A percentile compares a stretch with the other conserved stretches of the same genome.
These are phyloP conservation scores for Basidiobolus meristosporus DNA, from an alignment of 371 early-diverging fungal genomes.

Conservation along the genomic window DNA sequence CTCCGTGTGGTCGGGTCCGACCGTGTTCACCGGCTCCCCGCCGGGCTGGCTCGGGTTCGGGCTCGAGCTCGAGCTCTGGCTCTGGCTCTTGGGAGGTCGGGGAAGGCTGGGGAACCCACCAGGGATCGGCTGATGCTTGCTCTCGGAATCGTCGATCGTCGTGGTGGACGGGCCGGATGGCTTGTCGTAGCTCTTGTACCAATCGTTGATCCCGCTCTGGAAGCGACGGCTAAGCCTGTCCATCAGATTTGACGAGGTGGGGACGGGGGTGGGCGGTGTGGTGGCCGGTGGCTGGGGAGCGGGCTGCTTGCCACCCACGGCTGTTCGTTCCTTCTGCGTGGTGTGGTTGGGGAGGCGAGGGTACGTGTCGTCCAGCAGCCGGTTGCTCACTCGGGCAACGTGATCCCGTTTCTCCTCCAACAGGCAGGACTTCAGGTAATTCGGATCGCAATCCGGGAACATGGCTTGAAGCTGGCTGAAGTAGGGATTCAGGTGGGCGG, in stretches of 20 bases:
- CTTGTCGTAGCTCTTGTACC: neutral
- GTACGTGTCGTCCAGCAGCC: slow-evolving; percentile 35
- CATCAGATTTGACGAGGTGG: neutral
- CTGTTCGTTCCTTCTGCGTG: slow-evolving; percentile 3
- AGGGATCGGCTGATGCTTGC: too few species aligned
- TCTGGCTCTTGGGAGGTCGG: neutral
- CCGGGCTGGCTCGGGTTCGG: slow-evolving; percentile 12
- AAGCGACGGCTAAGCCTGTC: neutral
- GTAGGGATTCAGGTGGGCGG: slow-evolving; percentile 13
- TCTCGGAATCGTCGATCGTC: too few species aligned
- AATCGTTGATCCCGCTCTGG: neutral
- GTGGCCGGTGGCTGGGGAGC: slow-evolving; percentile 1
- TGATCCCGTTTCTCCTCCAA: slow-evolving; percentile 27
- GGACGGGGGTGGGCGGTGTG: slow-evolving; percentile 1
- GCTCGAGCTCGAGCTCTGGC: neutral
- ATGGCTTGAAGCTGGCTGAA: slow-evolving; percentile 25
- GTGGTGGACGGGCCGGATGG: neutral
- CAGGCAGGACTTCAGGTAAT: slow-evolving; percentile 28
- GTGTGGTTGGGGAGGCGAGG: too few species aligned
- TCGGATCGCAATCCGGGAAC: slow-evolving; percentile 49
- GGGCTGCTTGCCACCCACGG: slow-evolving; percentile 1
- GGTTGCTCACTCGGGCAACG: slow-evolving; percentile 32
- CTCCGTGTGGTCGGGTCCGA: neutral
- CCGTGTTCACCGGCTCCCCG: slow-evolving; percentile 29
- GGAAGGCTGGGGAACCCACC: slow-evolving; percentile 5